Evolutionary conservation across 2,329 filamentous ascomycete species (phyloP).

Genomic region (Grosmannia huntii): DNA sequence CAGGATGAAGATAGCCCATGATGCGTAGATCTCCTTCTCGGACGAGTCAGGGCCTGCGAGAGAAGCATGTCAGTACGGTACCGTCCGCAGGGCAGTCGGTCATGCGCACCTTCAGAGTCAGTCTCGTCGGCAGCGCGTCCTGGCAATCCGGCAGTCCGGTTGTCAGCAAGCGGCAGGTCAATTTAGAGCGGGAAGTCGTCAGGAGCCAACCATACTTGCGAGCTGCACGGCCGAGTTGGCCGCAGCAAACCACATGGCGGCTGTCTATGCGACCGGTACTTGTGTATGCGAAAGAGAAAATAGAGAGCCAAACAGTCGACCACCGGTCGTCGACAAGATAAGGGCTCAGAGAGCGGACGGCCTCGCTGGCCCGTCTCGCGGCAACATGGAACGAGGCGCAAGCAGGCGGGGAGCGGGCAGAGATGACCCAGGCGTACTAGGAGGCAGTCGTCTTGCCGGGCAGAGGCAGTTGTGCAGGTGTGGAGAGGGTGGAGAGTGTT

Average conservation of each 20-base stretch:
- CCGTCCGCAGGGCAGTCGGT: neutral
- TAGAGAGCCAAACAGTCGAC: no score
- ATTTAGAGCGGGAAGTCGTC: no score
- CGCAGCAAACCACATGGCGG: constrained; percentile 13
- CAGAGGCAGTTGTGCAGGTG: neutral
- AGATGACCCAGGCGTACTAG: neutral
- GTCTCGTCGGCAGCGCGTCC: constrained; percentile 32
- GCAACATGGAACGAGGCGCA: neutral
- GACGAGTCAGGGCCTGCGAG: constrained; percentile 59
- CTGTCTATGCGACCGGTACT: neutral
- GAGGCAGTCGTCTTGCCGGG: neutral
- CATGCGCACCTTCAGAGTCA: constrained; percentile 30
- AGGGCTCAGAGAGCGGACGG: neutral
- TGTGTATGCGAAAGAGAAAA: no score
- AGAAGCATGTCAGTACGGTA: constrained; percentile 5
- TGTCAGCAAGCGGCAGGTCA: neutral
- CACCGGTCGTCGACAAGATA: neutral
- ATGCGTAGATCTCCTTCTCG: constrained; percentile 87
- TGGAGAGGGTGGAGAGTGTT: neutral
- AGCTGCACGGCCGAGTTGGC: constrained; percentile 25
- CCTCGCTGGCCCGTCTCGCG: neutral
- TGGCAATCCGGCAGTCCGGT: constrained; percentile 11
- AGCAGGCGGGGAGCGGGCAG: neutral
- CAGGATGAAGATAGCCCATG: constrained; percentile 94
- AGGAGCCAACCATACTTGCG: constrained; percentile 19